Conservation (phyloP, 371 early-diverging fungal species). For the Lichtheimia corymbifera region DNA sequence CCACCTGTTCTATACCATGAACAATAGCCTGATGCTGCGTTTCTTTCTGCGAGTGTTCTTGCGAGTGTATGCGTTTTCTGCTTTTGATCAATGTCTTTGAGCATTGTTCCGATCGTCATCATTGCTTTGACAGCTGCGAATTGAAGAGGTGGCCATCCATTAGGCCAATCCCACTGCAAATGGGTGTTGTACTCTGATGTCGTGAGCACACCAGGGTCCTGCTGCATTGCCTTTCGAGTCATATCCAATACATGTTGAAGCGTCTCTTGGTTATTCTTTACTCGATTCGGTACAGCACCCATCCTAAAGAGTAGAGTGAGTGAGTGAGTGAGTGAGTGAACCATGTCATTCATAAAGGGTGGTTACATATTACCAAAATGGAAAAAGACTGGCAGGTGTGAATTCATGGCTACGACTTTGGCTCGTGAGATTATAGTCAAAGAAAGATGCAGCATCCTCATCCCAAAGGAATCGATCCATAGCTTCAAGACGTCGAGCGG, state of each 20-base stretch:
- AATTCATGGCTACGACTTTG: conserved; percentile 29
- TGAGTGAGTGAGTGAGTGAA: no score
- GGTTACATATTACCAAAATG: conserved; percentile 40
- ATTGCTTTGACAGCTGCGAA: conserved; percentile 59
- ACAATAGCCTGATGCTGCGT: conserved; percentile 65
- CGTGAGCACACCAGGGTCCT: conserved; percentile 69
- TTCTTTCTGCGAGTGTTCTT: conserved; percentile 58
- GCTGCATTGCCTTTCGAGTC: conserved; percentile 24
- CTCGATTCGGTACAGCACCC: conserved; percentile 37
- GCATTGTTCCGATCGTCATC: conserved; percentile 26
- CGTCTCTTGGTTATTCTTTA: conserved; percentile 17
- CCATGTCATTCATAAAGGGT: no score
- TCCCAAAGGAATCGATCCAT: conserved; percentile 59
- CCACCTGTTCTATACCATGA: conserved; percentile 77
- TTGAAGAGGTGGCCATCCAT: conserved; percentile 77
- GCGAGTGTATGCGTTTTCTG: conserved; percentile 30
- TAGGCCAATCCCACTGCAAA: conserved; percentile 91
- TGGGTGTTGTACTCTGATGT: conserved; percentile 58
- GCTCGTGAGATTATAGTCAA: conserved; percentile 57
- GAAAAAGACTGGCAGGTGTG: conserved; percentile 47
- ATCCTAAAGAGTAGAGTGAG: conserved; percentile 21
- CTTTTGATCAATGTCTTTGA: conserved; percentile 6
- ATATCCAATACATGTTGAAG: conserved; percentile 34
- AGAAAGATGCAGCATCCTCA: conserved; percentile 38
- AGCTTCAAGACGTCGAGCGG: conserved; percentile 39